phyloP scores from a whole-genome alignment of 768 basidiomycete species.

The Rhodosporidiobolus sp. region DNA sequence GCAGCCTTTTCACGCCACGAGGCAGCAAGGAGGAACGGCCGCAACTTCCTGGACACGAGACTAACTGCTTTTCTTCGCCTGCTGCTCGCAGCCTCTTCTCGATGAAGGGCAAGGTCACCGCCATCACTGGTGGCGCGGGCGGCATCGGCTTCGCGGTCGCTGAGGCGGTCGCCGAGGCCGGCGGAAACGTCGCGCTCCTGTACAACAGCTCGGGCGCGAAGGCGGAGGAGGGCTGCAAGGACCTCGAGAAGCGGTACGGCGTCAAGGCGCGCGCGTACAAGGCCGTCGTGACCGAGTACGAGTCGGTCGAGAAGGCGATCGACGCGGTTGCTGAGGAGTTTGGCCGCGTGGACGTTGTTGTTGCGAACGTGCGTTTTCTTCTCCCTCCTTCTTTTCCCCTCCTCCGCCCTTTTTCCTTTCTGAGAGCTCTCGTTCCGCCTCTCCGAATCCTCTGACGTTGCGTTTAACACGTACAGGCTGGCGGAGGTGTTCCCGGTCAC shows the following conservation, averaged over 20 bases:
- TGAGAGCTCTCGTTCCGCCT: background rate
- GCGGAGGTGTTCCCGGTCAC: background rate
- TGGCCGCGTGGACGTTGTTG: constrained; percentile 17
- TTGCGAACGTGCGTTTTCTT: background rate
- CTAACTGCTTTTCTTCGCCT: no score
- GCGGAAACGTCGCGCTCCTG: constrained; percentile 33
- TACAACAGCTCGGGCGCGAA: constrained; percentile 21
- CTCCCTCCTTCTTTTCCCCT: background rate
- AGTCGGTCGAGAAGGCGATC: constrained; percentile 28
- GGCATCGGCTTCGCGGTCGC: constrained; percentile 37
- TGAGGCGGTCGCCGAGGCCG: constrained; percentile 31
- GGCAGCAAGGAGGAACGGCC: no score
- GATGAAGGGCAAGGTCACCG: constrained; percentile 10
- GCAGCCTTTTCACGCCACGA: no score
- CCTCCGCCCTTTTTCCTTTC: background rate
- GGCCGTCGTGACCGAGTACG: constrained; percentile 18
- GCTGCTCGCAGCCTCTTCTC: background rate
- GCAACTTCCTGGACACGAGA: no score
- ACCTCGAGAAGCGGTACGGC: constrained; percentile 19
- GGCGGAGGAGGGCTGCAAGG: constrained; percentile 4
- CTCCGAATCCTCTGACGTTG: background rate
- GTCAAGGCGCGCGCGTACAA: constrained; percentile 27
- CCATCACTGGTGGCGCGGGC: constrained; percentile 10
- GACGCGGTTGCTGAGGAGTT: constrained; percentile 16
- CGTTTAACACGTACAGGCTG: background rate